phyloP scores from a whole-genome alignment of 441 rosid genomes.

The Gossypium trilobum region DNA sequence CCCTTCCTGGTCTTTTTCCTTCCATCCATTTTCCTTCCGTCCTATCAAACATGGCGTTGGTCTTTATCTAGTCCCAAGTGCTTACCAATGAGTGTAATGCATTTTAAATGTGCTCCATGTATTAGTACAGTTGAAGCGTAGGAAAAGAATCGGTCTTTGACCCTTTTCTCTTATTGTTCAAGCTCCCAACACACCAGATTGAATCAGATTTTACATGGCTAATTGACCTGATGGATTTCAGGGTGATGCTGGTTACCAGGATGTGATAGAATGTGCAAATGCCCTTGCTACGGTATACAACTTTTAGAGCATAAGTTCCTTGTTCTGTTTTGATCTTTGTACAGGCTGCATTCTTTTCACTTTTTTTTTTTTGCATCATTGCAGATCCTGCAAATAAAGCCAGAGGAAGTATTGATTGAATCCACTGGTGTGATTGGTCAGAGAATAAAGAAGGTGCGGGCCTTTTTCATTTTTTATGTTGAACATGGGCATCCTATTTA shows the following conservation, averaged over 20 bases:
- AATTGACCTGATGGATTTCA: slow-evolving; percentile 24
- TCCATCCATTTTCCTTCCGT: neutral
- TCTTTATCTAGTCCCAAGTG: neutral
- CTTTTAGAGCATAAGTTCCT: slow-evolving; percentile 2
- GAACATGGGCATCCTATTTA: neutral
- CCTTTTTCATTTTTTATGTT: neutral
- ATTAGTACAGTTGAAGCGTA: neutral
- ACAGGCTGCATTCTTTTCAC: neutral
- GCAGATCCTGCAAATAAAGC: slow-evolving; percentile 57
- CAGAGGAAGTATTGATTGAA: slow-evolving; percentile 65
- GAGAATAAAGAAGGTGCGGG: slow-evolving; percentile 63
- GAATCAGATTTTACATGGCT: slow-evolving; percentile 15
- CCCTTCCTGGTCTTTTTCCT: neutral
- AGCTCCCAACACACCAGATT: neutral
- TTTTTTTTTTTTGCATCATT: slow-evolving; percentile 11
- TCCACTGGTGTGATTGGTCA: slow-evolving; percentile 94
- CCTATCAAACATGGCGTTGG: neutral
- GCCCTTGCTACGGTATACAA: slow-evolving; percentile 50
- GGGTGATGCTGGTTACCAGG: slow-evolving; percentile 96
- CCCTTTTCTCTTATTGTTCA: neutral
- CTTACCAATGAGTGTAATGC: neutral
- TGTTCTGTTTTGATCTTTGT: slow-evolving; percentile 14
- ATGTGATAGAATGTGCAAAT: slow-evolving; percentile 63
- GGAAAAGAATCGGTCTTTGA: neutral
- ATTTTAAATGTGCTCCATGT: neutral